Conservation (phyloP, 2,329 filamentous ascomycete species). For the Tolypocladium paradoxum region DNA sequence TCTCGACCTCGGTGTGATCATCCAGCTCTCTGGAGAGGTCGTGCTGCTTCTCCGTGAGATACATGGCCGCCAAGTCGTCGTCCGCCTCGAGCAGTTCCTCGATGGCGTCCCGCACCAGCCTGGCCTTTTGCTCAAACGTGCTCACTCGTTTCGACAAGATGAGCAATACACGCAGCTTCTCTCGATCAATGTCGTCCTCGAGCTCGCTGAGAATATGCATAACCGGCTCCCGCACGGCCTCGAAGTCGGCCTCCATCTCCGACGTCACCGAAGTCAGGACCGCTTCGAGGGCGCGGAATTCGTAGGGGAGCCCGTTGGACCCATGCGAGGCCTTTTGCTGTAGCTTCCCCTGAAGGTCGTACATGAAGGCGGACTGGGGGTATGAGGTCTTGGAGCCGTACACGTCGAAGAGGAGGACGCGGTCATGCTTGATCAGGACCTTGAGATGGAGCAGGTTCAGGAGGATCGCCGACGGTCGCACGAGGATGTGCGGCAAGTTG, state of each 20-base stretch:
- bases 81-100: constrained; percentile 93
- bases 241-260: constrained; percentile 87
- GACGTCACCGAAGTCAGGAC: constrained; percentile 89
- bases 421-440: constrained; percentile 88
- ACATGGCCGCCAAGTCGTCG: constrained; percentile 91
- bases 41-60: constrained; percentile 76
- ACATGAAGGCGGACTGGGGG: constrained; percentile 94
- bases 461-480: constrained; percentile 85
- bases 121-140: constrained; percentile 95
- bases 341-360: constrained; percentile 87
- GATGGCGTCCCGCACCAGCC: constrained; percentile 86
- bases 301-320: constrained; percentile 71
- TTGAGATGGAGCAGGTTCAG: constrained; percentile 95
- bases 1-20: constrained; percentile 93
- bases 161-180: constrained; percentile 82
- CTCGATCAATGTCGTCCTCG: constrained; percentile 92
- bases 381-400: constrained; percentile 93
- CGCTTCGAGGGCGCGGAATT: constrained; percentile 91
- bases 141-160: constrained; percentile 92
- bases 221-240: constrained; percentile 85
- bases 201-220: constrained; percentile 79
- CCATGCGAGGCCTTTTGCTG: constrained; percentile 55
- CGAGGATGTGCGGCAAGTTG: constrained; percentile 86
- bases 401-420: constrained; percentile 89
- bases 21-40: constrained; percentile 65